Evolutionary conservation across 768 basidiomycete species (phyloP).

Genomic region (Dentipellis fragilis): DNA sequence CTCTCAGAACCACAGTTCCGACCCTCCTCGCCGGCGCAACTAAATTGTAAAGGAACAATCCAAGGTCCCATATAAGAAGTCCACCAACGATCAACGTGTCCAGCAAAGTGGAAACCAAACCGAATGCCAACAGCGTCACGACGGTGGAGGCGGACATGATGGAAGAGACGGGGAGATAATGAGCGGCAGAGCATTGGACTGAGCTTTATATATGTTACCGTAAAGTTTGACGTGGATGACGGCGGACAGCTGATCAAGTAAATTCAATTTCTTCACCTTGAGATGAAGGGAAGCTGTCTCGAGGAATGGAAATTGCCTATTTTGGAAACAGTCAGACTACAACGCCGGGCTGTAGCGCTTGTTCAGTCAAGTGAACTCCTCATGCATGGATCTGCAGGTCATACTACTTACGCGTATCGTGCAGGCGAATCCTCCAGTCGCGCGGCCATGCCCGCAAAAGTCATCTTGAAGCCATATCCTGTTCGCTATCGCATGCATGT

Average conservation of each 20-base stretch:
- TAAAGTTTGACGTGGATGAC: not conserved
- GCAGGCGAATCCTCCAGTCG: no score
- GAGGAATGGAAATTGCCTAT: not conserved
- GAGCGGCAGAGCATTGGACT: not conserved
- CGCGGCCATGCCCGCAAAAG: no score
- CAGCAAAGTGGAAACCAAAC: not conserved
- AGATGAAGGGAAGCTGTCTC: not conserved
- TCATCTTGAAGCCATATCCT: no score
- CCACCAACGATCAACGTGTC: conserved; percentile 3
- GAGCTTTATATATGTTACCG: not conserved
- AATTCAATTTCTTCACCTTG: not conserved
- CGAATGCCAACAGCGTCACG: not conserved
- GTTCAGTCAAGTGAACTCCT: no score
- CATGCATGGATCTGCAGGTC: no score
- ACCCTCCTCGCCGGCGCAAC: conserved; percentile 36
- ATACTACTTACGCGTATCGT: no score
- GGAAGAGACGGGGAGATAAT: not conserved
- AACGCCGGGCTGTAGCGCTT: no score
- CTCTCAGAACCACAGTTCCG: conserved; percentile 47
- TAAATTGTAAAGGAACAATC: conserved; percentile 41
- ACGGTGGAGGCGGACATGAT: not conserved
- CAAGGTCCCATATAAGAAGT: conserved; percentile 41
- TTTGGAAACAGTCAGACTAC: not conserved
- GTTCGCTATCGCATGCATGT: no score
- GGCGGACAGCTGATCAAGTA: not conserved